A percentile compares a stretch with the other conserved stretches of the same genome.
These are phyloP conservation scores for Gamarada debralockiae DNA, from an alignment of 495 filamentous ascomycete genomes.

Conservation along the genomic window DNA sequence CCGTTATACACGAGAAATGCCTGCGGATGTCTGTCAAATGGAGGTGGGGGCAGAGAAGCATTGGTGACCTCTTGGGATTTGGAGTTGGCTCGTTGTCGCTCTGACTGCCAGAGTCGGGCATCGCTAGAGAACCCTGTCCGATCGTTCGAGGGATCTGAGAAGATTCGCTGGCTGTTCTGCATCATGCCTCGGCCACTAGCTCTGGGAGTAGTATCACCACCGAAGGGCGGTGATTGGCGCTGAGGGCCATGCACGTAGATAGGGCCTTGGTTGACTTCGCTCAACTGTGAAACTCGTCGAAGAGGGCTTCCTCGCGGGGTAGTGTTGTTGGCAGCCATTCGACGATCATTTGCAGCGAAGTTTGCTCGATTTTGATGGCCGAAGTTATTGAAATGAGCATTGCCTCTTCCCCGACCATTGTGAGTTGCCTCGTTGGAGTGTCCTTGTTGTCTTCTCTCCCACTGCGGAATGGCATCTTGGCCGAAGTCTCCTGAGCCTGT, in stretches of 20 bases:
- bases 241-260: conserved; percentile 4
- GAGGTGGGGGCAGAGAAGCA: too few species aligned
- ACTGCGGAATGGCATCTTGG: not conserved
- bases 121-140: not conserved
- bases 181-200: not conserved
- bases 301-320: conserved; percentile 2
- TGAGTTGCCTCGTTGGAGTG: conserved; percentile 12
- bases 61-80: too few species aligned
- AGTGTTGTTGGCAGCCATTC: not conserved
- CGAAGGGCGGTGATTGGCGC: not conserved
- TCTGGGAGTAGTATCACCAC: not conserved
- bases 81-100: not conserved
- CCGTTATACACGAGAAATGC: not conserved
- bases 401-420: not conserved
- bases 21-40: too few species aligned
- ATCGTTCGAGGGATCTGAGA: not conserved
- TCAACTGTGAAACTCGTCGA: not conserved
- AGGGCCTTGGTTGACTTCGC: not conserved
- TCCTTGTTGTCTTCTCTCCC: conserved; percentile 5
- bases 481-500: not conserved
- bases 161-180: not conserved
- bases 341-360: not conserved
- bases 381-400: not conserved
- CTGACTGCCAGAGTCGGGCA: not conserved
- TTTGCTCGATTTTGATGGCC: conserved; percentile 1